Evolutionary conservation across 176 grass and related monocot genomes (phyloP).

Genomic region (Carex cristatella): DNA sequence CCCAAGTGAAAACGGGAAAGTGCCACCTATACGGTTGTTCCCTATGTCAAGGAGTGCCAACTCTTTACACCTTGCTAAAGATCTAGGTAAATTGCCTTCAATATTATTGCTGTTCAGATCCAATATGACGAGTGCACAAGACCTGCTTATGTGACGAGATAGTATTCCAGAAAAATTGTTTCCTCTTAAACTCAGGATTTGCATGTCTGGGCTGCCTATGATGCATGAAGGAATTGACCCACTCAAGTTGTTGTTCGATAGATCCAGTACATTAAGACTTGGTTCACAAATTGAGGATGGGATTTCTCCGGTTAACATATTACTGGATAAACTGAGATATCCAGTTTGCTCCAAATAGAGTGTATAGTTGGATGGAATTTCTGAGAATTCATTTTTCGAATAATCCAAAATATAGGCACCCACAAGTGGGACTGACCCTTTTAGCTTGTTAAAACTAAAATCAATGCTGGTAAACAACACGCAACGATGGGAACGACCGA

Average conservation of each 20-base stretch:
- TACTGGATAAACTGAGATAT: constrained; percentile 11
- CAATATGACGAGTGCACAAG: background rate
- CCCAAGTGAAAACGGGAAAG: constrained; percentile 25
- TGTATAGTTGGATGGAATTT: background rate
- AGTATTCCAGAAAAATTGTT: constrained; percentile 28
- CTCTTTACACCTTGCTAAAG: background rate
- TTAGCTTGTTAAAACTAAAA: background rate
- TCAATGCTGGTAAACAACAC: background rate
- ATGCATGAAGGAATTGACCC: background rate
- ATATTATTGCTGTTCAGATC: background rate
- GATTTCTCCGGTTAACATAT: constrained; percentile 10
- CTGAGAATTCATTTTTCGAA: background rate
- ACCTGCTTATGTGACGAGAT: background rate
- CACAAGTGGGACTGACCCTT: background rate
- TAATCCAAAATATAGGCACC: background rate
- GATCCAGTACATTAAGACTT: background rate
- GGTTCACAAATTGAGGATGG: constrained; percentile 14
- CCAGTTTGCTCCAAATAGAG: rapidly evolving
- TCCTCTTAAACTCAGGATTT: constrained; percentile 7
- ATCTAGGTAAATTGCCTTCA: no score
- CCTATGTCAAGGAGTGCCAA: constrained; percentile 21
- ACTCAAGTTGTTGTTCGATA: constrained; percentile 30
- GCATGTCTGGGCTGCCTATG: background rate
- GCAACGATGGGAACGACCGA: no score
- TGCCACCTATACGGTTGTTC: background rate